Conservation (phyloP, 495 filamentous ascomycete species). For the Penicillium antarcticum region DNA sequence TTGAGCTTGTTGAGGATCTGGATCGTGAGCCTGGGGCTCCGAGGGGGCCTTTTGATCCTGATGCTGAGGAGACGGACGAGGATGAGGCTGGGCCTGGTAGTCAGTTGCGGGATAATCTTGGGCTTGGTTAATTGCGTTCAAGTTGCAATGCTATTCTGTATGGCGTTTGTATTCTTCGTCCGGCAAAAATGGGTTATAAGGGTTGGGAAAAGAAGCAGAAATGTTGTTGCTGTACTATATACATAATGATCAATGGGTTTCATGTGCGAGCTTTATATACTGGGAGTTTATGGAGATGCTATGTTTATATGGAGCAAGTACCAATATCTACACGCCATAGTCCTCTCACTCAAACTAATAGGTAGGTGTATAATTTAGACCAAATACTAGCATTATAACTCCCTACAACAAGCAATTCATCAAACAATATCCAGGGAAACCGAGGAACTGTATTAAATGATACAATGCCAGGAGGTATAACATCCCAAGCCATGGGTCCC, state of each 20-base stretch:
- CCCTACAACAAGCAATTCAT: no score
- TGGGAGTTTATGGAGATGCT: background rate
- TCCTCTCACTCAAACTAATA: no score
- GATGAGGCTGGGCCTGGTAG: slow-evolving; percentile 41
- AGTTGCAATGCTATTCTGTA: background rate
- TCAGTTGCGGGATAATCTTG: slow-evolving; percentile 41
- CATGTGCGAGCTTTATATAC: background rate
- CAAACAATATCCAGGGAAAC: background rate
- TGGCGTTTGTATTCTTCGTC: background rate
- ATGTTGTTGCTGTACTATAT: slow-evolving; percentile 18
- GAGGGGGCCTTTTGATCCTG: slow-evolving; percentile 33
- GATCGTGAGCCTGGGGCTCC: slow-evolving; percentile 31
- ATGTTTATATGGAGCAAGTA: no score
- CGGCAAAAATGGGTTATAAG: background rate
- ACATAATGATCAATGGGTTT: slow-evolving; percentile 25
- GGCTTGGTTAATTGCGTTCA: slow-evolving; percentile 25
- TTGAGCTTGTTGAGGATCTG: slow-evolving; percentile 64
- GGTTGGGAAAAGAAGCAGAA: background rate
- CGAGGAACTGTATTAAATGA: background rate
- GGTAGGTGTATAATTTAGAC: no score
- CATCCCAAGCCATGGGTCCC: background rate
- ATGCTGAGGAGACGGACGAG: slow-evolving; percentile 43
- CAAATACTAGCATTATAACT: no score
- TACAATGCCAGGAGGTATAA: background rate
- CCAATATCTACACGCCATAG: no score